Base-by-base conservation (phyloP, 1,284 basidiomycete genomes). In the Stereum hirsutum region DNA sequence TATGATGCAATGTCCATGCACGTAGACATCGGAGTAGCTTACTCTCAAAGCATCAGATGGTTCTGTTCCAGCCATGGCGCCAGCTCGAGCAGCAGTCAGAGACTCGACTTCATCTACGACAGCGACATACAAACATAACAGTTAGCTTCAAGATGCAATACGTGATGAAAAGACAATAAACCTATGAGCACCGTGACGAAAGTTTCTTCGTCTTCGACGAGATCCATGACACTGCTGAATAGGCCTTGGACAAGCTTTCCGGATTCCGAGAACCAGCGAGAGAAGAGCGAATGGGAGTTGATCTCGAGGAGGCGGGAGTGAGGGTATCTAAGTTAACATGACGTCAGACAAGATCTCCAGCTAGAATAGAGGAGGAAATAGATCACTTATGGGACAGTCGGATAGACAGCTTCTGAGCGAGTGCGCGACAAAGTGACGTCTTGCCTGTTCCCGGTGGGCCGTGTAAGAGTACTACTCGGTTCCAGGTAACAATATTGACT, bases 371-470 rank as follows among this genome's bases (percentile, higher is more conserved):
- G 27, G 20, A 23, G 23, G 24, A 33, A 15, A 34, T 26, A n/a
- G n/a, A 70, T 40, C 46, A 89, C 86, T 85, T 72, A 53, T 86
- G 76, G 1, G 87, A 87, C 2, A 99, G 69, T 14, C 95, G 79
- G 47, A 99, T 93, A 0, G 92, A 82, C 3, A 99, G 73, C 57
- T 99, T 99, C 53, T 99, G 96, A 0, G 95, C 92, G 5, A 99
- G 70, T 11, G 94, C 94, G 39, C 91, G 80, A 60, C 94, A 97
- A 2, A 99, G 69, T 1, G 89, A 92, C 0, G 96, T 99, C 65
- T 99, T 99, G 15, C 96, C 96, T 0, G 96, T 99, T 0, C 96
- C 95, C 0, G 96, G 95, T 10, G 96, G 96, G 0, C 96, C 96
- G 59, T 99, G 94, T 11, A 99, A 70, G 1, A 99, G 68, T 0